phyloP scores from a whole-genome alignment of 371 early-diverging fungal species.

The Mucor racemosus region DNA sequence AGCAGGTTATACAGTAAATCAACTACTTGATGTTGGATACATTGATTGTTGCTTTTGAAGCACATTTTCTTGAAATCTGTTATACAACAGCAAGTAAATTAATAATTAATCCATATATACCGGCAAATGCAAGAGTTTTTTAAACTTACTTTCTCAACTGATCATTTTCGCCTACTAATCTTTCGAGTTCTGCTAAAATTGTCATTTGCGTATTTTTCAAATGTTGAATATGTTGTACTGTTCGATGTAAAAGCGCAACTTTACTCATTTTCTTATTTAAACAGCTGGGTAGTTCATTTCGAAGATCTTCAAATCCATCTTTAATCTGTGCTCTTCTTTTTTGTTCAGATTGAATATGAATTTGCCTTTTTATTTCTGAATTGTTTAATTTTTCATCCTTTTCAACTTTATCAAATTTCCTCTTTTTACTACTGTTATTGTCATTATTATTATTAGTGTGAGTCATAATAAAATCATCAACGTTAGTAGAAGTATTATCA shows the following conservation, averaged over 20 bases:
- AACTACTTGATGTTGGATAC: slow-evolving; percentile 7
- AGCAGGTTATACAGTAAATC: slow-evolving; percentile 9
- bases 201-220: slow-evolving; percentile 48
- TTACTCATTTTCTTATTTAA: slow-evolving; percentile 63
- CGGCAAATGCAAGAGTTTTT: not conserved
- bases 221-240: slow-evolving; percentile 57
- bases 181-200: slow-evolving; percentile 48
- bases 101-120: slow-evolving; percentile 2
- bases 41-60: slow-evolving; percentile 24
- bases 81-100: slow-evolving; percentile 3
- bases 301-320: slow-evolving; percentile 62
- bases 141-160: slow-evolving; percentile 49
- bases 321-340: slow-evolving; percentile 65
- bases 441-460: not conserved
- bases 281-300: slow-evolving; percentile 57
- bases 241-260: slow-evolving; percentile 56
- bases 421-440: not conserved
- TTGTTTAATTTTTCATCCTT: slow-evolving; percentile 13
- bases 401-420: not conserved
- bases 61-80: slow-evolving; percentile 29
- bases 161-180: slow-evolving; percentile 49
- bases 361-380: slow-evolving; percentile 56
- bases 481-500: not conserved
- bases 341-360: slow-evolving; percentile 68
- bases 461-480: slow-evolving; percentile 5